Evolutionary conservation across 2,329 filamentous ascomycete genomes (phyloP), one percentile per base, ranked within the genome.

Genomic region (Mollisiaceae sp.): DNA sequence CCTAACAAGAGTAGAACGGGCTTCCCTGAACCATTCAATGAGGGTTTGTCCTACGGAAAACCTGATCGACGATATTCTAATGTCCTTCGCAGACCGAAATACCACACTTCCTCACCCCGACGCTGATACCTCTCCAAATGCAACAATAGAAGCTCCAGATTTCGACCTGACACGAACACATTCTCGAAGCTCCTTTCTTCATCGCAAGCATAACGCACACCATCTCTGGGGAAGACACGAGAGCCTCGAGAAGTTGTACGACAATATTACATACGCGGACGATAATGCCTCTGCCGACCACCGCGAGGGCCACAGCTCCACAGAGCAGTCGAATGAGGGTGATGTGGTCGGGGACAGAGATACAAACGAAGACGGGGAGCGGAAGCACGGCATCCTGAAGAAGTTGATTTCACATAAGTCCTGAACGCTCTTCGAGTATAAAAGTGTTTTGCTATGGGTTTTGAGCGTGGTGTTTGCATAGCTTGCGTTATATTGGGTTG

Each of bases 101-200:
- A 90, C 87, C 15, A 87, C 86, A 2, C 79, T 86, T 18, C 85
- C 84, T 22, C 86, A 89, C 66, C 87, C 87, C 24, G 86, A 88
- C 20, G 87, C 87, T 65, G 82, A 88, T 70, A 80, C 85, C 8
- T 83, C 82, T 15, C 82, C 82, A 58, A 81, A 85, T 67, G 87
- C 86, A 54, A 82, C 79, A 71, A 85, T 90, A 65, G 82, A 82
- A 45, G 81, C 83, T 62, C 81, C 84, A 61, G 85, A 88, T 67
- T 76, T 86, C 54, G 79, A 82, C 61, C 76, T 82, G 1, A 75
- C 77, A 6, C 67, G 68, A 43, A 68, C 68, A 18, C 65, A 67
- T 0, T 39, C 55, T 22, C 36, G 20, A 14, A 62, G 60, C 41
- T 58, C 66, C 3, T 71, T 70, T 32, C 60, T 72, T 18, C 64